Evolutionary conservation across 2,329 filamentous ascomycete genomes (phyloP).

Genomic region (Arachnopeziza araneosa): DNA sequence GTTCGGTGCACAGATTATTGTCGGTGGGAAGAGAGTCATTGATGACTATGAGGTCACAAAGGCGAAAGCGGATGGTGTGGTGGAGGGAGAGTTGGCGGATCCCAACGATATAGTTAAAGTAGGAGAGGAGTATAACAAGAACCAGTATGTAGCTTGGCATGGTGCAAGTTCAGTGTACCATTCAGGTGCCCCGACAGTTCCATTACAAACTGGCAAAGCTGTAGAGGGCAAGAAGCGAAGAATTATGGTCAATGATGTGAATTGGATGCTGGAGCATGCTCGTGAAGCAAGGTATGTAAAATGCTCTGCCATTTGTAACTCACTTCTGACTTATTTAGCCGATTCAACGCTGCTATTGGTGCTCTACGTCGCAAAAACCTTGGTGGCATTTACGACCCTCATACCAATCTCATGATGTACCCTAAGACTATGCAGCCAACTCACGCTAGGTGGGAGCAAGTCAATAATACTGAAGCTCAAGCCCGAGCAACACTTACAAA

Average conservation of each 20-base stretch:
- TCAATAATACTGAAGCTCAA: slow-evolving; percentile 39
- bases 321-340: slow-evolving; percentile 43
- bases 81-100: slow-evolving; percentile 87
- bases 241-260: slow-evolving; percentile 84
- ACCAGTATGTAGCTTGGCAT: slow-evolving; percentile 98
- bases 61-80: slow-evolving; percentile 67
- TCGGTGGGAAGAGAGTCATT: slow-evolving; percentile 77
- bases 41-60: slow-evolving; percentile 86
- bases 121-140: slow-evolving; percentile 95
- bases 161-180: slow-evolving; percentile 96
- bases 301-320: not conserved
- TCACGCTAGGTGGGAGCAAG: slow-evolving; percentile 73
- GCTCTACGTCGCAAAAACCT: slow-evolving; percentile 59
- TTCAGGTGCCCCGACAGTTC: slow-evolving; percentile 70
- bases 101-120: slow-evolving; percentile 74
- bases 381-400: slow-evolving; percentile 81
- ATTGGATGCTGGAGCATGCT: slow-evolving; percentile 96
- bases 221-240: slow-evolving; percentile 75
- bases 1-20: slow-evolving; percentile 89
- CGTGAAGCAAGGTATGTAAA: slow-evolving; percentile 70
- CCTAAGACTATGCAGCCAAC: slow-evolving; percentile 86
- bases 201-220: slow-evolving; percentile 66
- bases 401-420: slow-evolving; percentile 88
- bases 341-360: slow-evolving; percentile 74
- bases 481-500: slow-evolving; percentile 7